Base-by-base conservation (phyloP, 2,329 filamentous ascomycete species). In the Beauveria pseudobassiana region DNA sequence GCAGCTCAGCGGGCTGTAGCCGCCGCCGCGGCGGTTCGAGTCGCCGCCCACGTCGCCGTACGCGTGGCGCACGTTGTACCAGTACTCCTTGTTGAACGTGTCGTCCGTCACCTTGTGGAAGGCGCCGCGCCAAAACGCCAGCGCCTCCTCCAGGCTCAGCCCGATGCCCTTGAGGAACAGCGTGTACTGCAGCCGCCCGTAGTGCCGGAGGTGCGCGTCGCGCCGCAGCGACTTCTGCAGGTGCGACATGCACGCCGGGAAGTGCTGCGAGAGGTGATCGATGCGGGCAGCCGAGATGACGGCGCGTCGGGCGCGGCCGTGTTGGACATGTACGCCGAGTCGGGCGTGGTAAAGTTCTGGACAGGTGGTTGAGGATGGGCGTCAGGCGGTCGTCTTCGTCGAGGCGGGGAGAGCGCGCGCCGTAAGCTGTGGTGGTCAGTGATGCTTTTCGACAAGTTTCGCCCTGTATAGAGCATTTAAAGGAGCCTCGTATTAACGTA, bases 11-110 rank as follows among this genome's bases (percentile, higher is more conserved):
- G 95, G 91, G 54, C 89, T 90, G 73, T 97, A 97, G 22, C 93
- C 93, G 60, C 89, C 84, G 48, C 92, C 89, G 59, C 93, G 85
- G 38, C 93, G 85, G 71, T 96, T 97, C 22, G 87, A 82, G 74
- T 98, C 93, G 62, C 93, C 93, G 60, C 95, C 95, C 0, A 98
- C 95, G 69, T 98, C 93, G 66, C 95, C 95, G 73, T 98, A 99
- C 0, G 82, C 76, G 80, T 99, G 93, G n/a, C 93, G 89, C 62
- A 98, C 85, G 73, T 99, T 98, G 82, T 99, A 99, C 50, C 90
- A 85, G 77, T 99, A 98, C 72, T 97, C 92, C 72, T 97, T 98
- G 76, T 96, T 96, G 82, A 98, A 99, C 42, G 88, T 88, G 69
- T 98, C 93, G 70, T 98, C 95, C 0, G 90, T 93, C 65, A 96